A percentile compares a stretch with the other conserved stretches of the same genome.
These are phyloP conservation scores for Fraxinus xanthoxyloides DNA, from an alignment of 305 asterid species.

Conservation along the genomic window DNA sequence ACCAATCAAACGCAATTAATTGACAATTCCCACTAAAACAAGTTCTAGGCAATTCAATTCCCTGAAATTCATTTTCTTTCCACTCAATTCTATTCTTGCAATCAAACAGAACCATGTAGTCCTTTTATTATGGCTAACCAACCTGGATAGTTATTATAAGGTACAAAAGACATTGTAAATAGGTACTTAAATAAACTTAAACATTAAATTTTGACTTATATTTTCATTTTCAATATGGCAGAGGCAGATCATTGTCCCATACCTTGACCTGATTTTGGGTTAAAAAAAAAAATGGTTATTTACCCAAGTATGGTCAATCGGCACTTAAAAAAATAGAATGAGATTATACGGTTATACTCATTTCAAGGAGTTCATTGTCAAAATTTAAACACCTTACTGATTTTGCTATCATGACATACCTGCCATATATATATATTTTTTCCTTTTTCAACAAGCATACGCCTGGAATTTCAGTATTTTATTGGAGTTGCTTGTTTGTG, in stretches of 20 bases:
- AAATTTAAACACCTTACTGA: neutral
- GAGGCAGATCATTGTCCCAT: neutral
- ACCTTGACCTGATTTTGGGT: neutral
- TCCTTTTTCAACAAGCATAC: neutral
- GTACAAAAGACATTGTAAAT: neutral
- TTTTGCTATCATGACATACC: neutral
- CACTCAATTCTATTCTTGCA: too few relatives aligned
- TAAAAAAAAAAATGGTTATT: neutral
- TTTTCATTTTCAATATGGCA: neutral
- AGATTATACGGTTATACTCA: neutral
- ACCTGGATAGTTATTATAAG: neutral
- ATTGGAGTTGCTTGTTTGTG: neutral
- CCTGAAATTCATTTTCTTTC: too few relatives aligned
- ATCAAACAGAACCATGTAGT: too few relatives aligned
- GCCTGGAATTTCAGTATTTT: neutral
- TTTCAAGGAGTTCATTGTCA: neutral
- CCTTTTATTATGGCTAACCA: neutral
- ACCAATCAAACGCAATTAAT: too few relatives aligned
- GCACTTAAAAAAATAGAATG: neutral
- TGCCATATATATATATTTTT: neutral
- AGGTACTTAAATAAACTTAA: neutral
- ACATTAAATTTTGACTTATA: neutral
- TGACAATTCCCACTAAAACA: too few relatives aligned
- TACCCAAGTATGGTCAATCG: neutral
- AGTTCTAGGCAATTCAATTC: too few relatives aligned